Evolutionary conservation across 2,329 filamentous ascomycete genomes (phyloP).

Genomic region (Beauveria australis): DNA sequence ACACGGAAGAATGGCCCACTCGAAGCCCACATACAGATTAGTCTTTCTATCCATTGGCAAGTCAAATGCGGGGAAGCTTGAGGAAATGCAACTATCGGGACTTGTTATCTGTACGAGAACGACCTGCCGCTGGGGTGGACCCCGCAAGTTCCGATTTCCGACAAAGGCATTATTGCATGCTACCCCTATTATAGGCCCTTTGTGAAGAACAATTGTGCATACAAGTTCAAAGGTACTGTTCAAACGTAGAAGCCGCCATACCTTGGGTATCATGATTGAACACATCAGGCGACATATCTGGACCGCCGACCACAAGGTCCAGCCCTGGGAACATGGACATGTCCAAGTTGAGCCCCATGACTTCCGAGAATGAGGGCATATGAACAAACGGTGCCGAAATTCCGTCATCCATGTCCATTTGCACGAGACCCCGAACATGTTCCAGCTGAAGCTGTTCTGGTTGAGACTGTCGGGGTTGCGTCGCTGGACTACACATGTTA

Average conservation of each 20-base stretch:
- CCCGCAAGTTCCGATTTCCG: too few relatives aligned
- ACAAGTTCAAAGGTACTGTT: not conserved
- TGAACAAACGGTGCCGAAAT: not conserved
- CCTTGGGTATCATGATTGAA: not conserved
- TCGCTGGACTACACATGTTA: not conserved
- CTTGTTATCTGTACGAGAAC: too few relatives aligned
- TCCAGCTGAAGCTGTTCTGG: not conserved
- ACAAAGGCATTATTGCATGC: too few relatives aligned
- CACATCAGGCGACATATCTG: not conserved
- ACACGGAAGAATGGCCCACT: too few relatives aligned
- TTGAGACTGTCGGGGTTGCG: not conserved
- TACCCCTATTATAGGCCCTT: too few relatives aligned
- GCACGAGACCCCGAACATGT: not conserved
- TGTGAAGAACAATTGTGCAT: too few relatives aligned
- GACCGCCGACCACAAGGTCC: not conserved
- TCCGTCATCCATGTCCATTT: not conserved
- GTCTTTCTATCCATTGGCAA: too few relatives aligned
- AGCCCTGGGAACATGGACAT: not conserved
- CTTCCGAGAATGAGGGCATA: not conserved
- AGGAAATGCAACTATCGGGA: too few relatives aligned
- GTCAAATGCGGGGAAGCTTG: too few relatives aligned
- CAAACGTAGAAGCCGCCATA: not conserved
- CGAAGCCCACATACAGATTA: too few relatives aligned
- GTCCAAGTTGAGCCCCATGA: not conserved
- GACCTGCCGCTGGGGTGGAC: too few relatives aligned